phyloP scores from a whole-genome alignment of 192 early-diverging fungal genomes.

The Lobosporangium transversale region DNA sequence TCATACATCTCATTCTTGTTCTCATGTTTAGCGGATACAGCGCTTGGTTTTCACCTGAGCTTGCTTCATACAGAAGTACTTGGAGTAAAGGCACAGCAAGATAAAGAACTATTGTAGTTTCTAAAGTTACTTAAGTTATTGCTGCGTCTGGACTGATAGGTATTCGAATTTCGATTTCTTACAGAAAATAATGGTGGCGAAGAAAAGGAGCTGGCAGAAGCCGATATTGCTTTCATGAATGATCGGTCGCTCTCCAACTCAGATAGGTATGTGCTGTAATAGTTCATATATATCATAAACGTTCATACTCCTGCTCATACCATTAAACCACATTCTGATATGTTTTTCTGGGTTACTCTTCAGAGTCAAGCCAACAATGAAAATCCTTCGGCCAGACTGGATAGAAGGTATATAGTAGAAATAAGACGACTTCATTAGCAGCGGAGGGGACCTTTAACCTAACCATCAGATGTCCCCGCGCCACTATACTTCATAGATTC shows the following conservation, averaged over 20 bases:
- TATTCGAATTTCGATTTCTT: too few species aligned
- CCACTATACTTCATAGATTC: slow-evolving; percentile 12
- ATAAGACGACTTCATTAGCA: too few species aligned
- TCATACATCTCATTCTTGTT: too few species aligned
- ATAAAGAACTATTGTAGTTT: neutral
- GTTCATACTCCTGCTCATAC: too few species aligned
- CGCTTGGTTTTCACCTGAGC: slow-evolving; percentile 41
- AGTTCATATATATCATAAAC: too few species aligned
- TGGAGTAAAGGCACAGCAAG: slow-evolving; percentile 17
- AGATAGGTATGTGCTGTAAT: slow-evolving; percentile 2
- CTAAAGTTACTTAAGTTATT: too few species aligned
- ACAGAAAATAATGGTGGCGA: slow-evolving; percentile 25
- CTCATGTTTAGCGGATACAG: slow-evolving; percentile 21
- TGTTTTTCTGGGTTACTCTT: neutral
- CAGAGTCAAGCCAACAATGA: slow-evolving; percentile 20
- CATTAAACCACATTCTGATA: neutral
- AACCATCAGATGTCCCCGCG: too few species aligned
- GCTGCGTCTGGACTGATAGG: too few species aligned
- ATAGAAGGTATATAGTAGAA: slow-evolving; percentile 50
- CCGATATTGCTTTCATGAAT: slow-evolving; percentile 44
- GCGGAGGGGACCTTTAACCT: too few species aligned
- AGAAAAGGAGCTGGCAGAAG: slow-evolving; percentile 3
- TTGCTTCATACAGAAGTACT: slow-evolving; percentile 3
- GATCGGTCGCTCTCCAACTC: neutral
- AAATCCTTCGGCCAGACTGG: slow-evolving; percentile 43